These are phyloP conservation scores for Termitomyces sp. DNA, from an alignment of 768 basidiomycete genomes.

Conservation along the genomic window DNA sequence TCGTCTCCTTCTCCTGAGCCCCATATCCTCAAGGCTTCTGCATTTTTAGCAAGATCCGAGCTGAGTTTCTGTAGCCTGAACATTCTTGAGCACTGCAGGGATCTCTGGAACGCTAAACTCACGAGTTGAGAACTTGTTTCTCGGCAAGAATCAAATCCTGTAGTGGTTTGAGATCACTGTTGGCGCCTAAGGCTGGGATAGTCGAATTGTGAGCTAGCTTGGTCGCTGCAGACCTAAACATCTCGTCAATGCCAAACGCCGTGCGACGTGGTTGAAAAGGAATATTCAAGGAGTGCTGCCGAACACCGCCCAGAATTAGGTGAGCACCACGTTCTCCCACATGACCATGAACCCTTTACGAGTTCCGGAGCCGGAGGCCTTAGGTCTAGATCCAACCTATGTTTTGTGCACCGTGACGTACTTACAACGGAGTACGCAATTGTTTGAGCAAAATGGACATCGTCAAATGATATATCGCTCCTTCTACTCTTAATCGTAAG, in stretches of 20 bases:
- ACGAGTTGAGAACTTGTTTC: constrained; percentile 78
- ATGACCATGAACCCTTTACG: too few species aligned
- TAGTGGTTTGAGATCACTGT: constrained; percentile 74
- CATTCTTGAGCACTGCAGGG: not conserved
- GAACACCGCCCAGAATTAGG: too few species aligned
- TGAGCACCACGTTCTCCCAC: too few species aligned
- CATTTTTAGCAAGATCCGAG: constrained; percentile 60
- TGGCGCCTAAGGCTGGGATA: constrained; percentile 62
- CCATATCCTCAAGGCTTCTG: constrained; percentile 71
- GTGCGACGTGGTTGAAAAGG: too few species aligned
- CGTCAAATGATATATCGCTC: too few species aligned
- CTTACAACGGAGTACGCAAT: too few species aligned
- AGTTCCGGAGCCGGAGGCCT: too few species aligned
- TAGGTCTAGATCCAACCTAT: too few species aligned
- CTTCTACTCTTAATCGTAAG: too few species aligned
- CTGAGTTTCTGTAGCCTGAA: constrained; percentile 62
- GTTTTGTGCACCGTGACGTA: too few species aligned
- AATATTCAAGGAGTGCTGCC: too few species aligned
- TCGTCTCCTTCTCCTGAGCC: constrained; percentile 82
- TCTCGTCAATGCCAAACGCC: constrained; percentile 24
- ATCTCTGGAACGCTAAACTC: constrained; percentile 25
- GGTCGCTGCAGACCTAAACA: constrained; percentile 77
- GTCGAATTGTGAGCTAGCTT: constrained; percentile 90
- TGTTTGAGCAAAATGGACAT: too few species aligned
- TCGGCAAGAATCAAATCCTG: constrained; percentile 91